A percentile compares a stretch with the other conserved stretches of the same genome.
Conservation (phyloP, 192 early-diverging fungal genomes). For the Mortierella antarctica region DNA sequence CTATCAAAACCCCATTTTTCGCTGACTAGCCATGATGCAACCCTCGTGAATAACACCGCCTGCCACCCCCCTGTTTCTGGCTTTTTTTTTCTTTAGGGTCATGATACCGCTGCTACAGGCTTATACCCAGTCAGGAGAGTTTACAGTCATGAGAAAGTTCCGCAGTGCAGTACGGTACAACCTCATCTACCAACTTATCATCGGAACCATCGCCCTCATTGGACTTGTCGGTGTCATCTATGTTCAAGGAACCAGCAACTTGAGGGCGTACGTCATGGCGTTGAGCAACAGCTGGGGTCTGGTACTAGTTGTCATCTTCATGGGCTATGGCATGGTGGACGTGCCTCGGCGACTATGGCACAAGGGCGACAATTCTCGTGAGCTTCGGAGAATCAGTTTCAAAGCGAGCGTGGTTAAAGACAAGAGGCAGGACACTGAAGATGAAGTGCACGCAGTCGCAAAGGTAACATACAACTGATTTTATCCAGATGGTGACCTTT, state of each 20-base stretch:
- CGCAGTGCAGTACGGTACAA: constrained; percentile 84
- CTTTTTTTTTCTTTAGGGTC: constrained; percentile 55
- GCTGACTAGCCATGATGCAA: too few species aligned
- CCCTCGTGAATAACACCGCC: too few species aligned
- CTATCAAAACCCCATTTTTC: too few species aligned
- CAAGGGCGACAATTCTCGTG: constrained; percentile 67
- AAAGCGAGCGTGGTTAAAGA: constrained; percentile 81
- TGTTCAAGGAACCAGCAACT: constrained; percentile 61
- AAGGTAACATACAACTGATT: constrained; percentile 32
- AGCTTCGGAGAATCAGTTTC: constrained; percentile 73
- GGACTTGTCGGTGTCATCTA: constrained; percentile 77
- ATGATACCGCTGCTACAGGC: constrained; percentile 86
- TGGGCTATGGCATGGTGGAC: constrained; percentile 94
- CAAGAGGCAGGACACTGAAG: constrained; percentile 81
- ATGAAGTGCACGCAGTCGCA: constrained; percentile 68
- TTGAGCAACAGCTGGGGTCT: constrained; percentile 96
- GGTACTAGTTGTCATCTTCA: constrained; percentile 85
- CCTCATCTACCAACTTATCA: constrained; percentile 81
- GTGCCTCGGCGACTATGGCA: constrained; percentile 90
- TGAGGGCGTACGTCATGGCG: constrained; percentile 89
- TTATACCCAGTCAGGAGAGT: constrained; percentile 90
- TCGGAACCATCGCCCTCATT: constrained; percentile 74
- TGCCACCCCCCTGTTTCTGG: neutral
- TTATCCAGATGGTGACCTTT: neutral
- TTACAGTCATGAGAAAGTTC: constrained; percentile 73